Evolutionary conservation across 441 rosid genomes (phyloP), one percentile per base, ranked within the genome.

Genomic region (Raphanus hybrid): DNA sequence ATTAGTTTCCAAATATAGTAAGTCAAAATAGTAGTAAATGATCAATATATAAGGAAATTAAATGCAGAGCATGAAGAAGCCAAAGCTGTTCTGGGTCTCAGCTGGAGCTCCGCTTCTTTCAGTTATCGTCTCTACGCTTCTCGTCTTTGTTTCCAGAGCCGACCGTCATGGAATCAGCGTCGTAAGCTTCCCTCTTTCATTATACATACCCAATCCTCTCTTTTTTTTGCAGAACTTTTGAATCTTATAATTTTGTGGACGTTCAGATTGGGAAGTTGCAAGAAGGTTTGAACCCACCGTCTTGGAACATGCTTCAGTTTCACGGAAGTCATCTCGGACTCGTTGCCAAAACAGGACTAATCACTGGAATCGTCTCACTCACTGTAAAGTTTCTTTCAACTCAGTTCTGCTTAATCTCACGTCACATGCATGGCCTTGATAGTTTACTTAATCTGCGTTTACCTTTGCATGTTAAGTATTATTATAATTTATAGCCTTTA

Each of bases 341-440:
- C 4, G 87, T 88, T 6, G 81, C 88, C 2, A 94, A 89, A 87
- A 90, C 97, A 11, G 97, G 97, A 64, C 74, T 92, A 50, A 75
- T 87, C 48, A 94, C 98, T 11, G 98, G 97, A 79, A 88, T 94
- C 29, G 88, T 94, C 72, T 94, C 97, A 45, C 98, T 94, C 87
- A 91, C 98, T 32, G 97, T 91, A 77, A 80, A 85, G 58, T 12
- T 29, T 50, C 64, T 39, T 16, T 10, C 60, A 66, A 37, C 45
- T 39, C 12, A 5, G 4, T 58, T 39, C 15, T n/a, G 1, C 16
- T 48, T 7, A 57, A 26, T 54, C 23, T 37, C 43, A 37, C 43
- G 8, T 37, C 43, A 14, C 11, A 11, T 8, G 61, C 11, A 11
- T 8, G 61, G 11, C 11, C 11, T 57, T 1, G 8, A 16, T 29